These are phyloP conservation scores for Cyathus striatus DNA, from an alignment of 768 basidiomycete species.

Conservation along the genomic window DNA sequence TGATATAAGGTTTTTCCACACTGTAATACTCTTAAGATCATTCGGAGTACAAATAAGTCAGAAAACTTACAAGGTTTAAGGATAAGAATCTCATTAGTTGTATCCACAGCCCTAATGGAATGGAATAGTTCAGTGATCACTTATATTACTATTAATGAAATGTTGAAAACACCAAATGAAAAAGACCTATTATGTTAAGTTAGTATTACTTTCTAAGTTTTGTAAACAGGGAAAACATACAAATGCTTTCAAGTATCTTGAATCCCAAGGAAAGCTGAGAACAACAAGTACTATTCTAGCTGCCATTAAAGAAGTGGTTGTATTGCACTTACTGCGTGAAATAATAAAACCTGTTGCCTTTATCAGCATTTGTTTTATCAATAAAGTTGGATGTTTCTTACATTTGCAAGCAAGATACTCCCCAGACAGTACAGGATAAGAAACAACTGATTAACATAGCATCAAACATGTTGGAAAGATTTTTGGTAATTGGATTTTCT, in stretches of 20 bases:
- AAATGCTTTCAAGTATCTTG: too few species aligned
- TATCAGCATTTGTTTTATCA: not conserved
- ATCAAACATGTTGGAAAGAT: not conserved
- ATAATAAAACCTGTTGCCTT: not conserved
- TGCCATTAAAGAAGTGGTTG: too few species aligned
- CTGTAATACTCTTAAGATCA: not conserved
- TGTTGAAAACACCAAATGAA: not conserved
- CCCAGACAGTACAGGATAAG: not conserved
- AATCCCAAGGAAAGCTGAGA: not conserved
- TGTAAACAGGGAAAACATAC: too few species aligned
- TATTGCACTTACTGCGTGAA: not conserved
- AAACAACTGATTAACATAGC: not conserved
- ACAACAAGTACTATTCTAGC: too few species aligned
- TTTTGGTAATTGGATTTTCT: not conserved
- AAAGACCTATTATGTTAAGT: not conserved
- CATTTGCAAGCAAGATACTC: not conserved
- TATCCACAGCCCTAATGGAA: not conserved
- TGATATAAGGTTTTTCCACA: not conserved
- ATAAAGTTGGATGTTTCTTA: not conserved
- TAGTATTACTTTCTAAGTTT: too few species aligned
- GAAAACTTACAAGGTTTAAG: not conserved
- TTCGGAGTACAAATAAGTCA: not conserved
- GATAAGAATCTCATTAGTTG: not conserved
- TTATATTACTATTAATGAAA: not conserved
- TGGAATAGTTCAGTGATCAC: not conserved